Evolutionary conservation across 345 rosid genomes (phyloP), one percentile per base, ranked within the genome.

Genomic region (Citrus sp.): DNA sequence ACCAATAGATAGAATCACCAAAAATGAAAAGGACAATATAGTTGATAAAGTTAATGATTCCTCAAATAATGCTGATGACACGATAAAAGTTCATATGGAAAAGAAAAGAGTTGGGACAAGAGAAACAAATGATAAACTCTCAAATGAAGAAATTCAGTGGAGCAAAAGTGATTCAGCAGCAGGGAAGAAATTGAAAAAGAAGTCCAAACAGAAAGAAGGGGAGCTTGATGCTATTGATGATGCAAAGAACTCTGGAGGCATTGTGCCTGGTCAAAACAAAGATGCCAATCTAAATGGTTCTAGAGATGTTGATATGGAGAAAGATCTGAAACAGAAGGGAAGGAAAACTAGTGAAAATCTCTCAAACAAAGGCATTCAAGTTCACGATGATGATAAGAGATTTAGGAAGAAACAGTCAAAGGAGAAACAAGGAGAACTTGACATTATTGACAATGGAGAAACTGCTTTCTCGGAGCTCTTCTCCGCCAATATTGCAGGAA

Each of bases 401-500:
- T 62, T 56, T 6, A 80, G 62, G 80, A 88, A 82, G 80, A 80
- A 80, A 64, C 83, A 79, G 54, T 54, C 38, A 28, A 84, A 75
- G 46, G 78, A 28, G 73, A 81, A 84, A 66, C 86, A 42, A 18
- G 81, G 74, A 5, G 89, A 84, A 60, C 84, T 90, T 0, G 94
- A 91, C 74, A 82, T 86, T 71, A 85, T 92, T 0, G 98, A 95
- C 61, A 83, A 91, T 78, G 75, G 79, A 28, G 94, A 90, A 73
- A 71, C 78, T 25, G 84, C 98, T 75, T 89, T 95, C 30, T 80
- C 83, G 18, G 97, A 95, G 49, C 80, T 95, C 54, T 87, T 92
- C 40, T 49, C 84, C 1, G 69, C 19, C 7, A 76, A 81, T 59
- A 58, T 73, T 67, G 38, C 60, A 21, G 86, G 78, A 80, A 84